Evolutionary conservation across 495 filamentous ascomycete genomes (phyloP).

Genomic region (Penicillium silybi): DNA sequence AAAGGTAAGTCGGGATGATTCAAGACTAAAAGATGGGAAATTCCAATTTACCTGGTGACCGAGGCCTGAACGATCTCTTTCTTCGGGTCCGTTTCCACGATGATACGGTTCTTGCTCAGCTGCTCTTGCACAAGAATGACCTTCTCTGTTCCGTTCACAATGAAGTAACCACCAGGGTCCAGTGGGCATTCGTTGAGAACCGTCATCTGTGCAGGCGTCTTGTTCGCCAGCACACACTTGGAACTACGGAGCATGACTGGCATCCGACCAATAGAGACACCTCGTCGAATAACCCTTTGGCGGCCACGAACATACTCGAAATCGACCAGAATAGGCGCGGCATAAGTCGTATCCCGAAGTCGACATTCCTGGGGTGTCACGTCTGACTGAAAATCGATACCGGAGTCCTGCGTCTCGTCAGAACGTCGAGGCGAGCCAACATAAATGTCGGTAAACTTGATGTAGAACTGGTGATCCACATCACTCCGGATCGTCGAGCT

Average conservation of each 20-base stretch:
- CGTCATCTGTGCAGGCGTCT: conserved; percentile 78
- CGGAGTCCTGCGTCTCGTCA: conserved; percentile 56
- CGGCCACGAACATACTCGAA: conserved; percentile 78
- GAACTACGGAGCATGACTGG: conserved; percentile 96
- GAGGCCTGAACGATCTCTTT: conserved; percentile 92
- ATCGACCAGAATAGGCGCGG: conserved; percentile 86
- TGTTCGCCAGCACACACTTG: conserved; percentile 79
- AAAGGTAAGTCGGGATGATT: background rate
- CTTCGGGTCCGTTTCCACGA: conserved; percentile 87
- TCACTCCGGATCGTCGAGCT: conserved; percentile 84
- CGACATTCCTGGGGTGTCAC: conserved; percentile 92
- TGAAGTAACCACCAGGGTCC: conserved; percentile 96
- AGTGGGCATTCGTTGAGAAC: conserved; percentile 87
- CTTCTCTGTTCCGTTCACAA: conserved; percentile 96
- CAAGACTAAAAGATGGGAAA: background rate
- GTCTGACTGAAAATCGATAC: conserved; percentile 52
- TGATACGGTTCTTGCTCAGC: conserved; percentile 96
- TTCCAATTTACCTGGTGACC: conserved; percentile 62
- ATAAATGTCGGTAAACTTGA: conserved; percentile 86
- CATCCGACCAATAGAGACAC: conserved; percentile 80
- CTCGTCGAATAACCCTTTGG: conserved; percentile 60
- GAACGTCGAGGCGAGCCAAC: conserved; percentile 73
- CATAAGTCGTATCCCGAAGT: conserved; percentile 91
- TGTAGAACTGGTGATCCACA: conserved; percentile 79
- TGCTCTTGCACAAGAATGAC: conserved; percentile 98